Evolutionary conservation across 805 yeast genomes (phyloP).

Genomic region (Sugiyamaella floridensis): DNA sequence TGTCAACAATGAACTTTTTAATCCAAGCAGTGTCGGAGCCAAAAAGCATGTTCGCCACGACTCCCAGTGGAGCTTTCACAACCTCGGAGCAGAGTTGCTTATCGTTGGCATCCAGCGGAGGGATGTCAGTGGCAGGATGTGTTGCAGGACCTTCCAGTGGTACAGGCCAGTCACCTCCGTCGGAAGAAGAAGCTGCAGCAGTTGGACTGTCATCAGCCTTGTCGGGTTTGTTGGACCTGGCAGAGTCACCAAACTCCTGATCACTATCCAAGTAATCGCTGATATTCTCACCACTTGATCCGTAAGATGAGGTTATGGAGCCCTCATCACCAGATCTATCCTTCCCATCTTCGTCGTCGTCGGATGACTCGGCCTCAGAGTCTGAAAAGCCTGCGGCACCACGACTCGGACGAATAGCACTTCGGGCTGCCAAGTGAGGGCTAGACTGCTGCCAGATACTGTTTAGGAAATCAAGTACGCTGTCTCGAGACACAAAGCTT

Average conservation of each 20-base stretch:
- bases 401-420: not conserved
- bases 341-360: slow-evolving; percentile 16
- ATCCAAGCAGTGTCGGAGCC: slow-evolving; percentile 50
- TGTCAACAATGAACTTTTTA: slow-evolving; percentile 32
- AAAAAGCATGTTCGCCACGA: slow-evolving; percentile 61
- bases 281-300: slow-evolving; percentile 15
- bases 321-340: slow-evolving; percentile 18
- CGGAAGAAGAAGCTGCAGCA: slow-evolving; percentile 2
- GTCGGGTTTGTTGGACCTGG: slow-evolving; percentile 3
- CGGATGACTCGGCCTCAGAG: slow-evolving; percentile 35
- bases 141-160: slow-evolving; percentile 56
- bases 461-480: slow-evolving; percentile 62
- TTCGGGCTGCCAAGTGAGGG: slow-evolving; percentile 27
- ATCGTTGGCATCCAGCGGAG: slow-evolving; percentile 44
- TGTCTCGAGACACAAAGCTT: slow-evolving; percentile 76
- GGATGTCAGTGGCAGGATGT: slow-evolving; percentile 52
- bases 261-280: slow-evolving; percentile 26
- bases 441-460: slow-evolving; percentile 52
- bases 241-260: slow-evolving; percentile 30
- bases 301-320: not conserved
- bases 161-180: slow-evolving; percentile 22
- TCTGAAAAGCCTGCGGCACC: slow-evolving; percentile 22
- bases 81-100: slow-evolving; percentile 45
- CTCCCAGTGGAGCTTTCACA: slow-evolving; percentile 69
- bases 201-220: slow-evolving; percentile 7